These are phyloP conservation scores for Cenchrus americanus DNA, from an alignment of 176 grass and related monocot genomes.

Conservation along the genomic window DNA sequence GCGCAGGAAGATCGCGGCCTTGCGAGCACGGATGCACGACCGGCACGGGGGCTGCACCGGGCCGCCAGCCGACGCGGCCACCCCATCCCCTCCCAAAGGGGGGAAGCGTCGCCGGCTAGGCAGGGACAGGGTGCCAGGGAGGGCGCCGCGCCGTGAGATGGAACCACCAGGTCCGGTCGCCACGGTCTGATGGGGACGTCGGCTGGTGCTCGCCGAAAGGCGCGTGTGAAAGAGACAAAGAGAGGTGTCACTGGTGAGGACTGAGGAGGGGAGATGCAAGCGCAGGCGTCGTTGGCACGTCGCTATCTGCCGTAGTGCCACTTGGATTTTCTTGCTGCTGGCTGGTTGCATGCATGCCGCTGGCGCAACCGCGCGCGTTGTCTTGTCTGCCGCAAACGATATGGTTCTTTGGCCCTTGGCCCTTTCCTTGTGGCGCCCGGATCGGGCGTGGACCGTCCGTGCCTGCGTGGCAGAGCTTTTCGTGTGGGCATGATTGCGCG, in stretches of 20 bases:
- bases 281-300: not conserved
- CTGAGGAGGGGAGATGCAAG: too few relatives aligned
- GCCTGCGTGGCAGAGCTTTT: not conserved
- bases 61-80: too few relatives aligned
- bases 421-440: not conserved
- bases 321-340: not conserved
- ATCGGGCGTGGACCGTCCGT: not conserved
- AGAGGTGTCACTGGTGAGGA: slow-evolving; percentile 4
- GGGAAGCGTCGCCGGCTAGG: too few relatives aligned
- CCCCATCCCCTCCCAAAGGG: too few relatives aligned
- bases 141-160: too few relatives aligned
- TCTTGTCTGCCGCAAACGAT: too few relatives aligned
- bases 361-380: too few relatives aligned
- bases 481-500: not conserved
- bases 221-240: slow-evolving; percentile 49
- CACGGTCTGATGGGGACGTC: slow-evolving; percentile 30
- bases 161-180: not conserved
- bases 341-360: not conserved
- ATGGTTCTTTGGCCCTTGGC: too few relatives aligned
- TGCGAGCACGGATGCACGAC: too few relatives aligned
- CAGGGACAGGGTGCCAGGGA: too few relatives aligned
- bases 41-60: too few relatives aligned
- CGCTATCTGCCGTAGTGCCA: not conserved
- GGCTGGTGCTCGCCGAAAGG: slow-evolving; percentile 18
- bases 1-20: too few relatives aligned